A percentile compares a stretch with the other conserved stretches of the same genome.
These are phyloP conservation scores for Sequoia sempervirens DNA, from an alignment of 75 land plant species.

Conservation along the genomic window DNA sequence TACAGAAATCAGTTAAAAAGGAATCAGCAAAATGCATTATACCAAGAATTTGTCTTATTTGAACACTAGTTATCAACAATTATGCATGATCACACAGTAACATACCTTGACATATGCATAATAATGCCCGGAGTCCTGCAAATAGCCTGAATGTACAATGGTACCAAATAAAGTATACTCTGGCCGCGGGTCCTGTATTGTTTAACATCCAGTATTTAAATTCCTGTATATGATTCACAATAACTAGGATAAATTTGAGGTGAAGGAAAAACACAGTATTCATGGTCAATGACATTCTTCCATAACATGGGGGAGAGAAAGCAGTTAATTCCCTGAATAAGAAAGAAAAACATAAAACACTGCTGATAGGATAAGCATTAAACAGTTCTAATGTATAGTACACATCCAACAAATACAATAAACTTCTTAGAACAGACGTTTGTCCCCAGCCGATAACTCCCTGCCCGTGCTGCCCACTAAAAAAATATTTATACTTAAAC, in stretches of 20 bases:
- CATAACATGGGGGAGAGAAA: background rate
- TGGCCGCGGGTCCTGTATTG: conserved; percentile 74
- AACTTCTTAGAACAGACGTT: background rate
- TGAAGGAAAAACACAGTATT: background rate
- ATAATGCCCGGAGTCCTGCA: conserved; percentile 94
- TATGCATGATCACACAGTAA: background rate
- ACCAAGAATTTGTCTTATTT: background rate
- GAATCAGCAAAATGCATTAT: background rate
- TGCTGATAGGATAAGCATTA: background rate
- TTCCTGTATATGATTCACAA: background rate
- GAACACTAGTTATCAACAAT: background rate
- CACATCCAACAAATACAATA: background rate
- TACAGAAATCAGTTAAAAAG: conserved; percentile 2
- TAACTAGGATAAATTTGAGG: background rate
- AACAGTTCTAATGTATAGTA: background rate
- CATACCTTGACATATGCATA: conserved; percentile 98
- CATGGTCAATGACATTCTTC: background rate
- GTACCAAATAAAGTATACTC: conserved; percentile 86
- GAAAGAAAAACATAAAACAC: background rate
- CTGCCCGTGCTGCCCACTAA: background rate
- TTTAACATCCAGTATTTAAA: background rate
- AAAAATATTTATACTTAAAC: background rate
- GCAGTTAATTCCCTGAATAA: background rate
- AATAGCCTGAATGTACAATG: conserved; percentile 86
- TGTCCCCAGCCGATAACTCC: background rate